Evolutionary conservation across 1,284 basidiomycete genomes (phyloP).

Genomic region (Ganoderma leucocontextum): DNA sequence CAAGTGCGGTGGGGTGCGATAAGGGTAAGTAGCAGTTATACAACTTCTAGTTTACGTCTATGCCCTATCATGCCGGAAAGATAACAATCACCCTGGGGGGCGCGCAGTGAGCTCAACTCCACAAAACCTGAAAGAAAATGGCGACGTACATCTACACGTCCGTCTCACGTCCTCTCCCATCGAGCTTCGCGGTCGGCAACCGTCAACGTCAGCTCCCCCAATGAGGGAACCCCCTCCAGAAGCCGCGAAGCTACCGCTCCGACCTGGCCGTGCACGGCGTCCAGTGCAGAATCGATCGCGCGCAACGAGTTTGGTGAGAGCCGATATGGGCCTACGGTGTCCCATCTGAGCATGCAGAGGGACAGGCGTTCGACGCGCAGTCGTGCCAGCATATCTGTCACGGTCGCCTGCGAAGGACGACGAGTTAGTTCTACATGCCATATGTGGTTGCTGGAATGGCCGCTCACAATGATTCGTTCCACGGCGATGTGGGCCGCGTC

Average conservation of each 20-base stretch:
- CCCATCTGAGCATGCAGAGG: conserved; percentile 16
- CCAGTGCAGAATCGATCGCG: conserved; percentile 21
- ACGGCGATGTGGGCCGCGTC: conserved; percentile 15
- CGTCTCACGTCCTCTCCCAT: conserved; percentile 9
- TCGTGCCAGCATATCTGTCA: conserved; percentile 16
- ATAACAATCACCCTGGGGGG: background rate
- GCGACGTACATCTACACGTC: background rate
- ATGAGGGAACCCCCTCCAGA: background rate
- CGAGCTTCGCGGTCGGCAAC: background rate
- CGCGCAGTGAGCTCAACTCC: background rate
- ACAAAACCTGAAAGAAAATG: background rate
- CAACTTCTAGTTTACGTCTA: background rate
- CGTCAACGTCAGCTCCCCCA: conserved; percentile 5
- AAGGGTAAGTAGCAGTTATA: background rate
- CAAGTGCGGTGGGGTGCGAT: background rate
- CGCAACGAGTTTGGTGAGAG: conserved; percentile 9
- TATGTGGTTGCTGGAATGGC: background rate
- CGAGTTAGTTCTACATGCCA: background rate
- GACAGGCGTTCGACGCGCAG: conserved; percentile 18
- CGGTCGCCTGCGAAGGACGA: conserved; percentile 6
- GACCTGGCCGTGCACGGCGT: background rate
- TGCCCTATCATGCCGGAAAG: background rate
- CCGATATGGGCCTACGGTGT: conserved; percentile 23
- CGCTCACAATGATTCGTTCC: conserved; percentile 21
- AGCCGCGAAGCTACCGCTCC: background rate